phyloP scores from a whole-genome alignment of 371 early-diverging fungal species.

The Parasitella parasitica region DNA sequence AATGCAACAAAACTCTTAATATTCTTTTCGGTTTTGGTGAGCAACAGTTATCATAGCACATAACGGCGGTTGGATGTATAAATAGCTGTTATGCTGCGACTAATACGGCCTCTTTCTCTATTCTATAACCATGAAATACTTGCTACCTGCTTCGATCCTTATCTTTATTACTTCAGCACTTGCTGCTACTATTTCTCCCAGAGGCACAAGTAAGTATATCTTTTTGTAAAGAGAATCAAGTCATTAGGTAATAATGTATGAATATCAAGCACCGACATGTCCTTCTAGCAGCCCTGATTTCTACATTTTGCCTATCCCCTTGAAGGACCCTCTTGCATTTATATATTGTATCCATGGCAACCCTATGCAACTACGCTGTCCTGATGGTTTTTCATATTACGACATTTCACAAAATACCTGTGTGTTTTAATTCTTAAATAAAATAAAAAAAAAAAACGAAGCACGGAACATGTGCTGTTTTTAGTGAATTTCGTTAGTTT shows the following conservation, averaged over 20 bases:
- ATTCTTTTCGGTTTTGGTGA: neutral
- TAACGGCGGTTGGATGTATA: neutral
- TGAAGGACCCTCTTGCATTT: neutral
- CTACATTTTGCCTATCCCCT: neutral
- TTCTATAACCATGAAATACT: neutral
- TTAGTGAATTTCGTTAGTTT: no score
- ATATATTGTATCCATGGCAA: neutral
- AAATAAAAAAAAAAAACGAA: no score
- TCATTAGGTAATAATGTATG: neutral
- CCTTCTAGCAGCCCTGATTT: neutral
- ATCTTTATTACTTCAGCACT: neutral
- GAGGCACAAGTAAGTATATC: neutral
- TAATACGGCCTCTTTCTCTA: neutral
- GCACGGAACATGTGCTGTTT: no score
- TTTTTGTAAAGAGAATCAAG: neutral
- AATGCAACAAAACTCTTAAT: neutral
- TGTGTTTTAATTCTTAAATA: neutral
- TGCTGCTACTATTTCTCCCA: neutral
- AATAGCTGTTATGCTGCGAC: neutral
- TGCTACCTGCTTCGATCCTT: neutral
- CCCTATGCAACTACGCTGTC: neutral
- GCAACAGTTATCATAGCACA: neutral
- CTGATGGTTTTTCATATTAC: neutral
- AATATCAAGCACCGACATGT: neutral
- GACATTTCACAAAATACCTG: neutral